phyloP scores from a whole-genome alignment of 129 eudicot genomes.

The Artemisia annua region DNA sequence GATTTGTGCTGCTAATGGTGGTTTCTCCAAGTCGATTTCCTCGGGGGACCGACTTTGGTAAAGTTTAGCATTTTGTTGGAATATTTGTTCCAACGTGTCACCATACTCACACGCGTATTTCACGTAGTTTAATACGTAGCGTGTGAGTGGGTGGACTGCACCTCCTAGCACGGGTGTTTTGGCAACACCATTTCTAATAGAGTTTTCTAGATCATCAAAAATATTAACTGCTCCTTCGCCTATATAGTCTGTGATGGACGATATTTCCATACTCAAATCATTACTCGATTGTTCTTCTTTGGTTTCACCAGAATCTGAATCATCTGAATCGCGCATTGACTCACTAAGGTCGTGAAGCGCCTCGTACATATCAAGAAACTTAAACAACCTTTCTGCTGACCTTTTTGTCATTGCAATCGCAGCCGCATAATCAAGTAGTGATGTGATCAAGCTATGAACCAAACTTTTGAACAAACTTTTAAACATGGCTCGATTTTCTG shows the following conservation, averaged over 20 bases:
- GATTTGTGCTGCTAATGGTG: slow-evolving; percentile 55
- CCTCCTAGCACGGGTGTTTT: slow-evolving; percentile 74
- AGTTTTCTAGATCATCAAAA: slow-evolving; percentile 66
- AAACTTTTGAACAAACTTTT: slow-evolving; percentile 44
- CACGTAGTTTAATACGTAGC: slow-evolving; percentile 79
- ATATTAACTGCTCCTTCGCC: slow-evolving; percentile 56
- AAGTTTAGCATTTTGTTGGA: slow-evolving; percentile 36
- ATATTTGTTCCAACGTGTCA: slow-evolving; percentile 56
- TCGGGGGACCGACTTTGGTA: slow-evolving; percentile 9
- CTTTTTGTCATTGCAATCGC: slow-evolving; percentile 54
- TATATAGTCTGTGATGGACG: slow-evolving; percentile 34
- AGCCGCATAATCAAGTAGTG: slow-evolving; percentile 65
- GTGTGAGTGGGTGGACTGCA: slow-evolving; percentile 89
- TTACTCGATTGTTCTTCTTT: neutral
- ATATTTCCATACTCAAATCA: slow-evolving; percentile 48
- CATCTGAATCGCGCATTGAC: no score
- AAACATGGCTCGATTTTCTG: slow-evolving; percentile 24
- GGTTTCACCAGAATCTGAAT: no score
- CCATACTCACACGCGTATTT: slow-evolving; percentile 70
- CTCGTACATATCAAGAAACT: slow-evolving; percentile 74
- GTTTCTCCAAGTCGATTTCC: slow-evolving; percentile 21
- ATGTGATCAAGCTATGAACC: slow-evolving; percentile 48
- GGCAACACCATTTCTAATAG: slow-evolving; percentile 55
- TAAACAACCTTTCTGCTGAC: slow-evolving; percentile 72
- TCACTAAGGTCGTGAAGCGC: slow-evolving; percentile 43